phyloP scores from a whole-genome alignment of 106 monocot species.

The Acorus calamus region DNA sequence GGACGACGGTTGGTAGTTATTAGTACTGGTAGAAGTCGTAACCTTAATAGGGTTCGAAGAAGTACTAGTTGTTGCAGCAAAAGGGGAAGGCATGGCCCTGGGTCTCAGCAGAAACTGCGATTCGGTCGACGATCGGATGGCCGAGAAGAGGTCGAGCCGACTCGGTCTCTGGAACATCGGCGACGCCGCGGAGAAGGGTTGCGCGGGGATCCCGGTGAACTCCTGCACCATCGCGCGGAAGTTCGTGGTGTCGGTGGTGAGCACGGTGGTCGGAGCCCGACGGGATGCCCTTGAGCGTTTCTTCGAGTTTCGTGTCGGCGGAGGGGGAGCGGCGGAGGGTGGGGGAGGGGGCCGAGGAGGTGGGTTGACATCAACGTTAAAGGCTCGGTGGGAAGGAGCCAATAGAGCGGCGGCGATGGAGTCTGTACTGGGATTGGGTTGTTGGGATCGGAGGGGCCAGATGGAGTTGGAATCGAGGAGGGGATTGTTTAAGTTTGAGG shows the following conservation, averaged over 20 bases:
- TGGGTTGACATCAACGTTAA: no score
- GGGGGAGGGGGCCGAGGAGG: not conserved
- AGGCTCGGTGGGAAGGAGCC: not conserved
- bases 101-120: slow-evolving; percentile 35
- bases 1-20: slow-evolving; percentile 12
- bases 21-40: slow-evolving; percentile 3
- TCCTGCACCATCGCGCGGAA: slow-evolving; percentile 97
- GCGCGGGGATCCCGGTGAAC: slow-evolving; percentile 77
- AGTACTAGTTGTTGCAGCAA: slow-evolving; percentile 1
- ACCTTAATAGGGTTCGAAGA: not conserved
- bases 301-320: slow-evolving; percentile 24
- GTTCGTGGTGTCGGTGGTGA: slow-evolving; percentile 83
- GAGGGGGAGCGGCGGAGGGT: not conserved
- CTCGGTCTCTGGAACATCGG: slow-evolving; percentile 19
- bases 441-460: not conserved
- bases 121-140: not conserved
- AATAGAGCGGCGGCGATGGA: not conserved
- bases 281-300: slow-evolving; percentile 71
- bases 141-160: slow-evolving; percentile 28
- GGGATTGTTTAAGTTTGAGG: no score
- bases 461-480: no score
- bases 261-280: slow-evolving; percentile 74
- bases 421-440: not conserved
- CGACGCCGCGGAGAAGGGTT: slow-evolving; percentile 47
- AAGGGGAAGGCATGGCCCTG: slow-evolving; percentile 9